These are phyloP conservation scores for Aspergillus amoenus DNA, from an alignment of 2,329 filamentous ascomycete species.

Conservation along the genomic window DNA sequence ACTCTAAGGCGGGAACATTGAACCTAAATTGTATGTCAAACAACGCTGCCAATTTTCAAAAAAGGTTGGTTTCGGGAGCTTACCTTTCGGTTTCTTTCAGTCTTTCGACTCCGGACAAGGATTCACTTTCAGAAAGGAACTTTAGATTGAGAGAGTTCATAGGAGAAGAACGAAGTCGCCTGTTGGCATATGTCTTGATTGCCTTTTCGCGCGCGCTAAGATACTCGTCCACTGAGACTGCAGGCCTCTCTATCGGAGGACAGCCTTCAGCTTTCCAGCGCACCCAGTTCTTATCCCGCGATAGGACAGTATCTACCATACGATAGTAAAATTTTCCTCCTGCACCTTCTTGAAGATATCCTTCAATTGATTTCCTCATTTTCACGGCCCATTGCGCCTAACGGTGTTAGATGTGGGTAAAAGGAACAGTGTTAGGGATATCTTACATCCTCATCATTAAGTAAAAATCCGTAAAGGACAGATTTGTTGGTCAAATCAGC, in stretches of 20 bases:
- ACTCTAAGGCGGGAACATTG: constrained; percentile 66
- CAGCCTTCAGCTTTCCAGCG: constrained; percentile 97
- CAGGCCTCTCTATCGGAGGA: constrained; percentile 75
- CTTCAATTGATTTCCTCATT: constrained; percentile 75
- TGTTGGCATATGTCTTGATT: constrained; percentile 66
- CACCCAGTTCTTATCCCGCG: constrained; percentile 97
- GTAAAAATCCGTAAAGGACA: constrained; percentile 76
- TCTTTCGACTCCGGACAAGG: constrained; percentile 63
- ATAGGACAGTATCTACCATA: constrained; percentile 94
- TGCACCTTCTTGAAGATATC: constrained; percentile 74
- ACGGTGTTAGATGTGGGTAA: constrained; percentile 18
- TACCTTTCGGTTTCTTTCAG: constrained; percentile 64
- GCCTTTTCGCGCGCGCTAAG: constrained; percentile 66
- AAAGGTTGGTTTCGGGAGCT: constrained; percentile 7
- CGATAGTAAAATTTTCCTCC: constrained; percentile 93
- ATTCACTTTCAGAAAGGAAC: constrained; percentile 71
- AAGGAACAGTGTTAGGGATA: neutral
- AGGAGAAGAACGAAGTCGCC: constrained; percentile 66
- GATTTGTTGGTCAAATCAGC: constrained; percentile 77
- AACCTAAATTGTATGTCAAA: constrained; percentile 49
- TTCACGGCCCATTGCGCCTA: constrained; percentile 79
- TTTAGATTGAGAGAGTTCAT: constrained; percentile 73
- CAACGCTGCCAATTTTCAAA: neutral
- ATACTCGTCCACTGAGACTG: constrained; percentile 69
- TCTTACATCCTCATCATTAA: constrained; percentile 78